phyloP scores from a whole-genome alignment of 352 stramenopile species.

The Stephanocyclus meneghinianus region DNA sequence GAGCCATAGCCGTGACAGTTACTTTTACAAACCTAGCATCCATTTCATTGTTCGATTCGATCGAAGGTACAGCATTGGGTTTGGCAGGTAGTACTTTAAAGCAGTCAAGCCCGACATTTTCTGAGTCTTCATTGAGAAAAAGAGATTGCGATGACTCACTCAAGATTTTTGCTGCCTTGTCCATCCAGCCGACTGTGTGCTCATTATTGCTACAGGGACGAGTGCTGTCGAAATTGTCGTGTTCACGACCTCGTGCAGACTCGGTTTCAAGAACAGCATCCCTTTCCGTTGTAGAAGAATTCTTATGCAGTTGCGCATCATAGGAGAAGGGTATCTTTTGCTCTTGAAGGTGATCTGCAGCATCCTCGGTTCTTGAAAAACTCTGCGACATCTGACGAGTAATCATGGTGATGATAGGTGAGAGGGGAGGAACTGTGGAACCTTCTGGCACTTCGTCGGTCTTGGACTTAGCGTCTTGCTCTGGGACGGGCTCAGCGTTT shows the following conservation, averaged over 20 bases:
- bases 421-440: not conserved
- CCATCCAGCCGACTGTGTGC: not conserved
- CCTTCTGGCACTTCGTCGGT: not conserved
- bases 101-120: conserved; percentile 10
- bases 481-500: not conserved
- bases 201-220: not conserved
- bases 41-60: not conserved
- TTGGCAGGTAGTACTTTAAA: not conserved
- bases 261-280: not conserved
- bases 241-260: not conserved
- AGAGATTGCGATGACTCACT: not conserved
- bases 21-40: conserved; percentile 1
- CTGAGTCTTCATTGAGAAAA: not conserved
- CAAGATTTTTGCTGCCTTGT: not conserved
- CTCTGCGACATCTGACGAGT: not conserved
- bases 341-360: too few species aligned
- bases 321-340: too few species aligned
- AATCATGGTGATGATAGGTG: not conserved
- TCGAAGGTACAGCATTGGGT: not conserved
- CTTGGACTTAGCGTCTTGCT: not conserved
- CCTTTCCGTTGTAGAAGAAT: too few species aligned
- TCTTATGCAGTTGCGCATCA: too few species aligned
- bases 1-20: not conserved
- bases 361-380: not conserved
- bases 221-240: not conserved